These are phyloP conservation scores for Candida dajiaensis DNA, from an alignment of 805 yeast species.

Conservation along the genomic window DNA sequence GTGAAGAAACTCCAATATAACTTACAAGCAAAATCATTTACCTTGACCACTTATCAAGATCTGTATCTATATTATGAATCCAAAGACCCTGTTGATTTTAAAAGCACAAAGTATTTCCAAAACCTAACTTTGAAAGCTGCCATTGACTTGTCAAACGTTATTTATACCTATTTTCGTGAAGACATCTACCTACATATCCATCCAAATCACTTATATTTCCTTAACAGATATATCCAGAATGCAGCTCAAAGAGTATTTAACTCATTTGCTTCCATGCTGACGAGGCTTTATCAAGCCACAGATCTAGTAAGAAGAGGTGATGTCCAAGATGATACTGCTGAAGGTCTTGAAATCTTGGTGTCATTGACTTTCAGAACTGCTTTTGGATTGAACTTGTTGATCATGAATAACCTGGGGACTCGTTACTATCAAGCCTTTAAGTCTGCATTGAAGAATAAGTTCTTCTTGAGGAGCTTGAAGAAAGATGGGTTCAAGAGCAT, in stretches of 20 bases:
- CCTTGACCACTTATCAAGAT: conserved; percentile 16
- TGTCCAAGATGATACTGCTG: conserved; percentile 1
- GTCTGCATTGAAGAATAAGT: conserved; percentile 18
- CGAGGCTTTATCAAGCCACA: conserved; percentile 18
- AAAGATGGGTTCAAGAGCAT: conserved; percentile 22
- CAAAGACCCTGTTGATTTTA: conserved; percentile 4
- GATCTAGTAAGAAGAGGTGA: conserved; percentile 16
- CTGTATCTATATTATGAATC: conserved; percentile 19
- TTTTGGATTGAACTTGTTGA: conserved; percentile 14
- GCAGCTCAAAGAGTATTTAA: conserved; percentile 13
- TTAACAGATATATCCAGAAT: conserved; percentile 17
- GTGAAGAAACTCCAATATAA: conserved; percentile 11
- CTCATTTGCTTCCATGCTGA: conserved; percentile 10
- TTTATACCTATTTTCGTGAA: conserved; percentile 11
- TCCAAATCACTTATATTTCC: conserved; percentile 10
- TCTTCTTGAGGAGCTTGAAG: conserved; percentile 16
- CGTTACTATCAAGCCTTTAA: conserved; percentile 22
- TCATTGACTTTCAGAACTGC: conserved; percentile 7
- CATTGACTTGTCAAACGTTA: conserved; percentile 13
- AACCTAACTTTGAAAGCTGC: not conserved
- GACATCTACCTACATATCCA: conserved; percentile 12
- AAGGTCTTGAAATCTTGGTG: not conserved
- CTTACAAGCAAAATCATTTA: conserved; percentile 13
- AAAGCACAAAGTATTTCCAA: conserved; percentile 11
- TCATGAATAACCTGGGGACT: conserved; percentile 19